Evolutionary conservation across 495 filamentous ascomycete species (phyloP).

Genomic region (Penicillium verhagenii): DNA sequence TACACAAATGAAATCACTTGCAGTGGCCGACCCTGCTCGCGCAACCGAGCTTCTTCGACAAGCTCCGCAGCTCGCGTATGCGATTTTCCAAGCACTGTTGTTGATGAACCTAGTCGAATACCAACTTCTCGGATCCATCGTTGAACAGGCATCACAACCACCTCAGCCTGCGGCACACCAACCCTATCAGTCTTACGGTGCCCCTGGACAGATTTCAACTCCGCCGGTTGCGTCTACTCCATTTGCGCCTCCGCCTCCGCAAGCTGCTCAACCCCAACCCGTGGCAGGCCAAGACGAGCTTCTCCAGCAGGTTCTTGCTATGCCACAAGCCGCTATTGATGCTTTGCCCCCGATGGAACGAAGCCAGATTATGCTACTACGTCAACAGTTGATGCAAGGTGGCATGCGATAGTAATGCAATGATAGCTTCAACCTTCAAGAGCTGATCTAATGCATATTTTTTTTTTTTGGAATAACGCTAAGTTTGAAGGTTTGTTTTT

Average conservation of each 20-base stretch:
- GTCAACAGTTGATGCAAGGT: conserved; percentile 53
- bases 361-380: conserved; percentile 71
- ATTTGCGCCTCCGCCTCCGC: conserved; percentile 48
- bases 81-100: conserved; percentile 92
- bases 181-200: conserved; percentile 34
- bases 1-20: conserved; percentile 88
- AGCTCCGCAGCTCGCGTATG: conserved; percentile 91
- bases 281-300: conserved; percentile 62
- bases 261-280: conserved; percentile 41
- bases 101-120: conserved; percentile 90
- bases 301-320: conserved; percentile 69
- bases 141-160: conserved; percentile 53
- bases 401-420: conserved; percentile 39
- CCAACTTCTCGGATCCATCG: conserved; percentile 52
- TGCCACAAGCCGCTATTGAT: conserved; percentile 75
- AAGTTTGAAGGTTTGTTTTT: neutral
- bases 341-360: conserved; percentile 68
- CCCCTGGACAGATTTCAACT: conserved; percentile 50
- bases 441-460: neutral
- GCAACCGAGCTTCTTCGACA: conserved; percentile 84
- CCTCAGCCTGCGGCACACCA: conserved; percentile 35
- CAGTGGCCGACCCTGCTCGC: conserved; percentile 73
- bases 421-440: neutral
- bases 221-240: conserved; percentile 59
- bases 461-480: neutral